Percentiles rank a stretch among this genome's conserved stretches.
Conservation (phyloP, 306 rosid genomes). For the Luffa acutangula region DNA sequence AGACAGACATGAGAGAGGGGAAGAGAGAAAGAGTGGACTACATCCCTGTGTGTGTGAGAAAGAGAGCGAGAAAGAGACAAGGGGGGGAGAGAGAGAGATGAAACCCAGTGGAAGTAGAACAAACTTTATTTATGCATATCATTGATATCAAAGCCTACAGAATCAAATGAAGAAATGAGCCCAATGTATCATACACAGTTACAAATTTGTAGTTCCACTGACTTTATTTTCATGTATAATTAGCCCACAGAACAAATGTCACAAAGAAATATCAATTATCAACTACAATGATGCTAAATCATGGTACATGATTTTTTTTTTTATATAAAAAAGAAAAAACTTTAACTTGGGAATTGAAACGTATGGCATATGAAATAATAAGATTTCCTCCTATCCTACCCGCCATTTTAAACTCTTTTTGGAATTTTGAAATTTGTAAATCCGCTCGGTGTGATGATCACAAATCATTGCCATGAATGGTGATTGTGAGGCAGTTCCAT, state of each 20-base stretch:
- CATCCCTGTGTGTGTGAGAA: background rate
- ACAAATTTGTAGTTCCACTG: background rate
- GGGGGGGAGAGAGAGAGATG: background rate
- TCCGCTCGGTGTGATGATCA: background rate
- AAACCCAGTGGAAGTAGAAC: background rate
- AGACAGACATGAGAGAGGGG: too few relatives aligned
- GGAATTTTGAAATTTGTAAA: background rate
- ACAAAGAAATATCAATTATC: background rate
- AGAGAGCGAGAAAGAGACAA: background rate
- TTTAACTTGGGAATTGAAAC: background rate
- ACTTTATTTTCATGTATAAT: background rate
- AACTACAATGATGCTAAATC: background rate
- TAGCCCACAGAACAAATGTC: background rate
- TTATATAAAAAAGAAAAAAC: background rate
- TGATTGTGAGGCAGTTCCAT: constrained; percentile 4
- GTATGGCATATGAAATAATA: background rate
- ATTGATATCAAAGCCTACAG: background rate
- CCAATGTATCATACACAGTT: background rate
- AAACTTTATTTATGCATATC: background rate
- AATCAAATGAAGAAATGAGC: background rate
- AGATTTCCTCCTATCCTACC: background rate
- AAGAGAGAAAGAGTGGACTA: background rate
- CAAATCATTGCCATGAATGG: background rate
- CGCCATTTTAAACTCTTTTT: background rate
- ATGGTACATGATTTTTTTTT: background rate